Base-by-base conservation (phyloP, 805 yeast genomes). In the Lipomyces japonicus region DNA sequence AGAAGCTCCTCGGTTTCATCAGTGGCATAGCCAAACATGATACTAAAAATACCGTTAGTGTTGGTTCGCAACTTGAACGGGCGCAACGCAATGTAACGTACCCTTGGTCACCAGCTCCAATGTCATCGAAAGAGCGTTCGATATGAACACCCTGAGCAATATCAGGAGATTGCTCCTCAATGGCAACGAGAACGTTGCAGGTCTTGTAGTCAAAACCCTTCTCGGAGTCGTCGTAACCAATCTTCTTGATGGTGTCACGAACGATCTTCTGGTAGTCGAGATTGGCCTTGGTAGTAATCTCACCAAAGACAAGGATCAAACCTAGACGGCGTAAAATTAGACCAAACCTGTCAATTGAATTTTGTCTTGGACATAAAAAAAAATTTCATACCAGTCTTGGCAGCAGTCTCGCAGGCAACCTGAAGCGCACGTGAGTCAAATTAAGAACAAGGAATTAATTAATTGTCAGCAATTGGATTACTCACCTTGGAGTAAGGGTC, bases 131-230 rank as follows among this genome's bases (percentile, higher is more conserved):
- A 49, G 86, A 95, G 76, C 84, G 63, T 71, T 93, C 97, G 75
- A 86, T 86, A 76, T 93, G 97, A 69, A 93, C 82, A 81, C 98
- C 98, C 77, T 91, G 97, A 57, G 98, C 98, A 67, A 93, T 93
- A 76, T 93, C 98, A 64, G 95, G 93, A 46, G 97, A 89, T 78
- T 93, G 98, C 78, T 93, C 97, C 79, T 93, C 98, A 72, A 93
- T 89, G 72, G 98, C 98, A 58, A 93, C 97, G 60, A 93, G 79
- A 51, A 93, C 97, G 75, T 93, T 93, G 81, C 98, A 93, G 65
- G 98, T 93, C 79, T 91, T 91, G 86, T 88, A 91, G 75, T 93
- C 98, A 70, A 93, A 93, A 65, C 98, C 98, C 78, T 93, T 93
- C 46, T 79, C 95, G 58, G 95, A 84, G 69, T 81, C 78, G 72